Conservation (phyloP, 257 asterid genomes). For the Solanum appendiculatum region DNA sequence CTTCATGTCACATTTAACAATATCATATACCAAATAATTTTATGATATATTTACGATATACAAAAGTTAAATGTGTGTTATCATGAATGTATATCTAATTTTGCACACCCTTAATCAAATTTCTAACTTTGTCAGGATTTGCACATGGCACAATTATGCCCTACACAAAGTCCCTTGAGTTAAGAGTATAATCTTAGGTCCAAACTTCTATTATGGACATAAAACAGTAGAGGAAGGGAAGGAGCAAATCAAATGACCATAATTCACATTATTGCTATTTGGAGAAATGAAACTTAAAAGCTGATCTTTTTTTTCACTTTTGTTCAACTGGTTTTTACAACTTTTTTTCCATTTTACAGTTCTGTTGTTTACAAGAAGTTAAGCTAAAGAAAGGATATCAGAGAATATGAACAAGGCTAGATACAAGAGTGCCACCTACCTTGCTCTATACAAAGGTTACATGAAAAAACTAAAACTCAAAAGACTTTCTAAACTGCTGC, state of each 20-base stretch:
- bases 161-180: background rate
- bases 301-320: background rate
- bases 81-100: too few relatives aligned
- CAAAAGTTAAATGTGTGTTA: too few relatives aligned
- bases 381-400: constrained; percentile 23
- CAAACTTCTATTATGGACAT: background rate
- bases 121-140: background rate
- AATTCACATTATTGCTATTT: background rate
- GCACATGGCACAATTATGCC: background rate
- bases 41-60: too few relatives aligned
- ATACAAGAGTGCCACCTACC: constrained; percentile 53
- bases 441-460: constrained; percentile 63
- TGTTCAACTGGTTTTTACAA: background rate
- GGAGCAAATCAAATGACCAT: background rate
- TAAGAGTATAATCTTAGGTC: background rate
- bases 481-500: constrained; percentile 8
- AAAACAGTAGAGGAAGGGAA: background rate
- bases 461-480: constrained; percentile 8
- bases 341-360: background rate
- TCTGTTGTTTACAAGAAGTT: background rate
- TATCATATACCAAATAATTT: too few relatives aligned
- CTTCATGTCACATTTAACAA: background rate
- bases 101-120: background rate
- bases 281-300: background rate
- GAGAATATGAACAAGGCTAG: constrained; percentile 70